Evolutionary conservation across 2,329 filamentous ascomycete species (phyloP).

Genomic region (Cladosporium sphaerospermum): DNA sequence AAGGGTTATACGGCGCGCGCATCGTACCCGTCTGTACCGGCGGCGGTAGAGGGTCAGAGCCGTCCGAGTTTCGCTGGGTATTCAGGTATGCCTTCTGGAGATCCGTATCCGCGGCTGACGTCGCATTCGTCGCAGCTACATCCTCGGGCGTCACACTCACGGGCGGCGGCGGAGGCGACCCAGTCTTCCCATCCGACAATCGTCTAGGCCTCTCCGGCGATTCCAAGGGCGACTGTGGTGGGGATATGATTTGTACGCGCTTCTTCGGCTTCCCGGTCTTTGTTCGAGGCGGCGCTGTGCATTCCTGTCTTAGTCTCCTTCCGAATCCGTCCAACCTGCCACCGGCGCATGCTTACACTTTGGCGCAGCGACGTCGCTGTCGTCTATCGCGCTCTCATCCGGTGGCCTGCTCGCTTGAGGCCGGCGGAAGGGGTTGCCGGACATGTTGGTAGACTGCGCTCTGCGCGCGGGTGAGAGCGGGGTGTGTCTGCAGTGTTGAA

Average conservation of each 20-base stretch:
- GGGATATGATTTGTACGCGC: slow-evolving; percentile 8
- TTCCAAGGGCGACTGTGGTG: slow-evolving; percentile 14
- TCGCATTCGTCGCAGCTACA: slow-evolving; percentile 17
- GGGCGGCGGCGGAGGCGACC: slow-evolving; percentile 3
- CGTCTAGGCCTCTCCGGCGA: slow-evolving; percentile 10
- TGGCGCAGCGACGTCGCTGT: slow-evolving; percentile 14
- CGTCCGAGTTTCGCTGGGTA: slow-evolving; percentile 19
- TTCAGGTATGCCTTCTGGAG: slow-evolving; percentile 18
- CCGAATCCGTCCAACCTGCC: slow-evolving; percentile 16
- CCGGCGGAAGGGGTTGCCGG: slow-evolving; percentile 28
- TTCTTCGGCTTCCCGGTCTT: slow-evolving; percentile 12
- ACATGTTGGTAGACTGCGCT: slow-evolving; percentile 17
- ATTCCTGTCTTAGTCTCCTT: slow-evolving; percentile 19
- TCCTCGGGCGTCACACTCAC: slow-evolving; percentile 5
- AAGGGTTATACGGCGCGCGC: slow-evolving; percentile 30
- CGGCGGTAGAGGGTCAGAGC: slow-evolving; percentile 12
- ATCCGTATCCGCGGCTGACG: slow-evolving; percentile 18
- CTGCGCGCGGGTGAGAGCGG: neutral
- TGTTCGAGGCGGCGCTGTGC: slow-evolving; percentile 16
- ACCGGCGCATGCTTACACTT: slow-evolving; percentile 18
- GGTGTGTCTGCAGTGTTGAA: no score
- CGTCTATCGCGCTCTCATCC: slow-evolving; percentile 14
- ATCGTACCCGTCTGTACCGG: slow-evolving; percentile 10
- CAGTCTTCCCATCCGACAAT: slow-evolving; percentile 7
- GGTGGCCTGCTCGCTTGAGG: slow-evolving; percentile 16